Base-by-base conservation (phyloP, 2,329 filamentous ascomycete species). In the Colletotrichum sp. region DNA sequence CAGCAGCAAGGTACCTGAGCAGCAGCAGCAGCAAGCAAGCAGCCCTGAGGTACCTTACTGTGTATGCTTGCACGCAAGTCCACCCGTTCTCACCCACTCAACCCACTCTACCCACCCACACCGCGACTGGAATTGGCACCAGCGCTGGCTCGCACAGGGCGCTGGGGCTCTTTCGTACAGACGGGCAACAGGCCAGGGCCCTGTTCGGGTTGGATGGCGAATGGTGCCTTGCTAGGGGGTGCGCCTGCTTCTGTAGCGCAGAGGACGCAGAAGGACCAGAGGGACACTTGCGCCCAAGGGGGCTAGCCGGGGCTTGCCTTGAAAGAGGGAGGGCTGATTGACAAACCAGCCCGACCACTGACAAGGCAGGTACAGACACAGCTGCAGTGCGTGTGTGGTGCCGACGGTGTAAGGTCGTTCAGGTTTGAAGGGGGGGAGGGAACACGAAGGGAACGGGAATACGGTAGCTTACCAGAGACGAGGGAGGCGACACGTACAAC, bases 181-280 rank as follows among this genome's bases (percentile, higher is more conserved):
- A 4, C 10, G 8, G 26, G 56, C 43, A 58, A 52, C 64, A 75
- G 56, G 64, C 64, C 64, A 73, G 43, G 38, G 73, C 70, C 73
- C 56, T 75, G 70, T 43, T 68, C 64, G 48, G 70, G 64, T 64
- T 65, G 70, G 64, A 75, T 43, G 64, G 65, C 32, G 64, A 30
- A 73, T 73, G 70, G 73, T 73, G 73, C 70, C 73, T 73, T 75
- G 70, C 70, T 73, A 75, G 70, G 73, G 71, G 64, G 64, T 72
- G 73, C 62, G 64, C 70, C 64, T 73, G 70, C 64, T 73, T 67
- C 70, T 68, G 70, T 73, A 68, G 73, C 70, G 70, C 70, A 52
- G 52, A 21, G 26, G 73, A 52, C 32, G 38, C 5, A 62, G 64
- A 65, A 32, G 73, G 67, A 75, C 73, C 55, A 75, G 73, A 72